Percentiles rank a stretch among this genome's conserved stretches.
Conservation (phyloP, 352 stramenopile genomes). For the Globisporangium alternatum region DNA sequence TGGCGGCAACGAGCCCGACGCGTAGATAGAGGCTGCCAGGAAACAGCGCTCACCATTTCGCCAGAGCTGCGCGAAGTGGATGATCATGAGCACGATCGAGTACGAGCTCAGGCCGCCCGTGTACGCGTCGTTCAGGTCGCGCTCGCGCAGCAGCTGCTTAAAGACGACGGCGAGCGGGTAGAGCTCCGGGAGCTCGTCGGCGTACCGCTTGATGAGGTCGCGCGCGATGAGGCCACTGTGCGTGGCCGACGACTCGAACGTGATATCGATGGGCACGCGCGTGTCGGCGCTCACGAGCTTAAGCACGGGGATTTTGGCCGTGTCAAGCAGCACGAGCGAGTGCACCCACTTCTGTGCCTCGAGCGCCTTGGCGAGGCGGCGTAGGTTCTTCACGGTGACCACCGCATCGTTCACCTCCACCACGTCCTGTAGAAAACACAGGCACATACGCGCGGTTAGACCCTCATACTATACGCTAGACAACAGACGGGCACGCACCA, state of each 20-base stretch:
- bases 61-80: constrained; percentile 82
- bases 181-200: constrained; percentile 80
- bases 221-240: constrained; percentile 79
- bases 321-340: constrained; percentile 78
- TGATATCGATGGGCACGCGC: constrained; percentile 83
- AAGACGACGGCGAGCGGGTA: constrained; percentile 89
- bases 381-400: constrained; percentile 56
- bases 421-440: constrained; percentile 29
- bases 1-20: constrained; percentile 49
- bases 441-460: neutral
- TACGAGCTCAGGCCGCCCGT: constrained; percentile 90
- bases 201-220: constrained; percentile 84
- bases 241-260: constrained; percentile 77
- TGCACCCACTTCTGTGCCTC: constrained; percentile 73
- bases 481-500: constrained; percentile 28
- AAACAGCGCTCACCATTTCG: constrained; percentile 48
- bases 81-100: constrained; percentile 91
- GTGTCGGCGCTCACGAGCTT: constrained; percentile 78
- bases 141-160: constrained; percentile 88
- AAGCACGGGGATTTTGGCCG: constrained; percentile 78
- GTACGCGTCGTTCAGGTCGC: constrained; percentile 90
- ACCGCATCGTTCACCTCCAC: constrained; percentile 62
- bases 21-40: constrained; percentile 58
- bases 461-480: constrained; percentile 1
- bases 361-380: constrained; percentile 51